Conservation (phyloP, 2,329 filamentous ascomycete genomes). For the Colletotrichum euphorbiae region DNA sequence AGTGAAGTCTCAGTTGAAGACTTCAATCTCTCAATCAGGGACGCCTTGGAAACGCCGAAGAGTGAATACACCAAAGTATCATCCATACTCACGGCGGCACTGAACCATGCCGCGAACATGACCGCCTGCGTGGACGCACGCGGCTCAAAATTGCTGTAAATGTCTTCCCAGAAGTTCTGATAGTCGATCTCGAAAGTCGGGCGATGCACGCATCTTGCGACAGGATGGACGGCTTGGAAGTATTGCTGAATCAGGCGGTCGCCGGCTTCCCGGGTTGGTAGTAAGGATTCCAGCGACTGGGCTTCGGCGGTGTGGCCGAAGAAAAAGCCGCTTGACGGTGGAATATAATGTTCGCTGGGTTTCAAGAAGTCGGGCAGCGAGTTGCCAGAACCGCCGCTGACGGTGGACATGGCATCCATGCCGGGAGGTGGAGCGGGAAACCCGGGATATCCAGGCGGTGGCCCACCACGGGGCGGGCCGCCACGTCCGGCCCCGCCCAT, state of each 20-base stretch:
- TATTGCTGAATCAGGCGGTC: constrained; percentile 76
- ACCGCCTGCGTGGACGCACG: constrained; percentile 73
- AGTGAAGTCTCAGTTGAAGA: constrained; percentile 75
- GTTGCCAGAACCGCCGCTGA: constrained; percentile 44
- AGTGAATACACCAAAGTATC: constrained; percentile 63
- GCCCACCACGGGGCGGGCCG: constrained; percentile 40
- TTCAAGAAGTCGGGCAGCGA: constrained; percentile 67
- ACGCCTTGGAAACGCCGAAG: constrained; percentile 65
- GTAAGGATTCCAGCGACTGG: constrained; percentile 66
- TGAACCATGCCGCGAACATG: constrained; percentile 77
- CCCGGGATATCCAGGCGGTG: constrained; percentile 39
- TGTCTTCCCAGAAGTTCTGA: constrained; percentile 72
- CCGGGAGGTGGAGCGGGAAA: constrained; percentile 37
- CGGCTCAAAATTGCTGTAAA: constrained; percentile 70
- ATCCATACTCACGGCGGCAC: constrained; percentile 74
- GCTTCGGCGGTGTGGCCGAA: constrained; percentile 65
- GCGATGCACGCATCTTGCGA: constrained; percentile 75
- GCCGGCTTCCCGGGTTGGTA: constrained; percentile 68
- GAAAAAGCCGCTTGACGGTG: constrained; percentile 75
- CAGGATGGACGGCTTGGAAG: constrained; percentile 74
- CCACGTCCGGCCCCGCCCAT: constrained; percentile 36
- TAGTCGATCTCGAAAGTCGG: constrained; percentile 76
- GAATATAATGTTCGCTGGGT: constrained; percentile 74
- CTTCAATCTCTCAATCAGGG: constrained; percentile 72
- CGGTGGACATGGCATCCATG: constrained; percentile 41